phyloP scores from a whole-genome alignment of 2,329 filamentous ascomycete species.

The Nannizziopsis barbatae region DNA sequence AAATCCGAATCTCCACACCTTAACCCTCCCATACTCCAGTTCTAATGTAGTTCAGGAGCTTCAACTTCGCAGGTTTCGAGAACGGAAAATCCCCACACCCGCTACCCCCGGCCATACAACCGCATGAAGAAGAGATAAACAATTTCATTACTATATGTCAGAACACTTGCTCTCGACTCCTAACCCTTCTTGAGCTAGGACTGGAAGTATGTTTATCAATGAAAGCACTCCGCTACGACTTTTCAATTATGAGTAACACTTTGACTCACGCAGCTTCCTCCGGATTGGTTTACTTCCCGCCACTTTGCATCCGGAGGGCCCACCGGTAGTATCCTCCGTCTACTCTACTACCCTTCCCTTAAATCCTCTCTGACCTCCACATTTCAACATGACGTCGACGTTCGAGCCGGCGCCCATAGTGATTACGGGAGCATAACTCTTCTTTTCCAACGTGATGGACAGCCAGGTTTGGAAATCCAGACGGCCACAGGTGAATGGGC shows the following conservation, averaged over 20 bases:
- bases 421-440: conserved; percentile 64
- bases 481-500: conserved; percentile 49
- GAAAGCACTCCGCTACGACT: neutral
- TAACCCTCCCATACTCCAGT: neutral
- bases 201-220: conserved; percentile 44
- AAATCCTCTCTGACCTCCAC: conserved; percentile 33
- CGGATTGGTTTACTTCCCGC: conserved; percentile 49
- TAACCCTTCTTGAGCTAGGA: conserved; percentile 66
- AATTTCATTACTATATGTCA: conserved; percentile 62
- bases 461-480: conserved; percentile 76
- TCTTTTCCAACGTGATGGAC: conserved; percentile 73
- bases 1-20: conserved; percentile 18
- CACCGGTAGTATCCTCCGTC: conserved; percentile 52
- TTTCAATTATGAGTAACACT: neutral
- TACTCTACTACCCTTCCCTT: conserved; percentile 60
- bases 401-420: conserved; percentile 83
- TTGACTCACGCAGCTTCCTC: conserved; percentile 28
- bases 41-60: conserved; percentile 49
- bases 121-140: conserved; percentile 50
- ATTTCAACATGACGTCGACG: conserved; percentile 46
- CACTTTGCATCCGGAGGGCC: conserved; percentile 44
- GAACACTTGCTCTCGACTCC: conserved; percentile 57
- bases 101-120: conserved; percentile 53
- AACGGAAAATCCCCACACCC: conserved; percentile 62
- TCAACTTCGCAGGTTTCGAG: conserved; percentile 78